Evolutionary conservation across 345 rosid species (phyloP).

Genomic region (Lenwebbia sp.): DNA sequence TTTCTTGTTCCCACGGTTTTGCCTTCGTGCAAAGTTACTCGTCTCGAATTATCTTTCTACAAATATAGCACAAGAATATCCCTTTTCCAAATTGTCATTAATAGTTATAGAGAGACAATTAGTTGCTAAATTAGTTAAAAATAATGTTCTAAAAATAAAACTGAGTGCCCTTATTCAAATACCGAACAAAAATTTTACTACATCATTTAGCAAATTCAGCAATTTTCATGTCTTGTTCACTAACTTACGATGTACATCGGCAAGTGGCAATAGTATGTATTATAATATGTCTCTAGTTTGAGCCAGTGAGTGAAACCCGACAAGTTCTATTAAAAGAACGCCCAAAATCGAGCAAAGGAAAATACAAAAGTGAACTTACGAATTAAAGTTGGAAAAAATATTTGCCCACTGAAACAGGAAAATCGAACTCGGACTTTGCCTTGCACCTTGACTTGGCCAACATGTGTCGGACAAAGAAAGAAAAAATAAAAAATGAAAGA

Average conservation of each 20-base stretch:
- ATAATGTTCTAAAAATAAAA: not conserved
- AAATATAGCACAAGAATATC: not conserved
- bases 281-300: no score
- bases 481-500: no score
- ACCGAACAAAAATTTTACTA: not conserved
- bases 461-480: no score
- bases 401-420: no score
- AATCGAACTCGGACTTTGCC: no score
- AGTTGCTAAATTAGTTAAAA: not conserved
- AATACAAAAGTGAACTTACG: no score
- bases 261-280: not conserved
- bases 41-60: not conserved
- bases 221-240: not conserved
- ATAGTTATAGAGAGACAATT: not conserved
- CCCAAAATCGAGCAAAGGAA: no score
- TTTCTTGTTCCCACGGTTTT: not conserved
- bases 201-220: not conserved
- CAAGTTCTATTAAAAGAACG: no score
- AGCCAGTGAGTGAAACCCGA: no score
- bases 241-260: not conserved
- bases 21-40: not conserved
- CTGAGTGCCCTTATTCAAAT: not conserved
- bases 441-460: no score
- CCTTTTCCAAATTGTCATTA: not conserved
- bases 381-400: no score